Conservation (phyloP, 2,329 filamentous ascomycete genomes). For the Alternaria metachromatica region DNA sequence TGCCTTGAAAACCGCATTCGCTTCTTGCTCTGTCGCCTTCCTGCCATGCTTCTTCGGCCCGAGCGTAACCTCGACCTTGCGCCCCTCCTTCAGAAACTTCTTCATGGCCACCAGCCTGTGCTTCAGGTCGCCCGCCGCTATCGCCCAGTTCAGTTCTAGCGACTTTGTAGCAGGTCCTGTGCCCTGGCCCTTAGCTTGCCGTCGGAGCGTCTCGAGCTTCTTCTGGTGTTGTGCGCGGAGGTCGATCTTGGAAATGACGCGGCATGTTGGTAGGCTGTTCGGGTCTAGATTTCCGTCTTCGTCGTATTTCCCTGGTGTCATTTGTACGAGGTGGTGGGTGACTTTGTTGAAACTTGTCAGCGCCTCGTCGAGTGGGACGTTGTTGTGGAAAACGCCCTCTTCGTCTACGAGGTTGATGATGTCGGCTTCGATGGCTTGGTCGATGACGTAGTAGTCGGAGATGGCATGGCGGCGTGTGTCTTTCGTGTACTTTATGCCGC, state of each 20-base stretch:
- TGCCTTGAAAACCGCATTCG: conserved; percentile 60
- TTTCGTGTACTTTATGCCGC: conserved; percentile 31
- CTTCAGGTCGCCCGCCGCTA: conserved; percentile 75
- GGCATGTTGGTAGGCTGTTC: conserved; percentile 67
- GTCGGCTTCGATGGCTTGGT: conserved; percentile 58
- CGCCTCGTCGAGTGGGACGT: conserved; percentile 42
- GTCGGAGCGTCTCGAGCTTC: conserved; percentile 53
- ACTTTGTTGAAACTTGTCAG: conserved; percentile 57
- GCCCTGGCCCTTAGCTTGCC: conserved; percentile 43
- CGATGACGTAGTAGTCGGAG: conserved; percentile 51
- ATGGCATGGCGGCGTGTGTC: conserved; percentile 46
- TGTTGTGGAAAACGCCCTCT: conserved; percentile 44
- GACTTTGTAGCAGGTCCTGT: conserved; percentile 64
- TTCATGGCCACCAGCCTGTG: conserved; percentile 61
- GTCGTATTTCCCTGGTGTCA: conserved; percentile 44
- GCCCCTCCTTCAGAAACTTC: conserved; percentile 75
- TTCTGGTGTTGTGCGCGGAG: conserved; percentile 56
- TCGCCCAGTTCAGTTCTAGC: conserved; percentile 91
- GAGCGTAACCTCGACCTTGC: conserved; percentile 75
- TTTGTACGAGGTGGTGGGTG: conserved; percentile 60
- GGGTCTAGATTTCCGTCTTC: conserved; percentile 50
- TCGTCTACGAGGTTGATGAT: conserved; percentile 54
- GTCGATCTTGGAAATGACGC: conserved; percentile 67
- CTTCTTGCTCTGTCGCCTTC: conserved; percentile 65
- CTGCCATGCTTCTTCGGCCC: conserved; percentile 70